Conservation (phyloP, 495 filamentous ascomycete genomes). For the Lophiostoma macrostomum region DNA sequence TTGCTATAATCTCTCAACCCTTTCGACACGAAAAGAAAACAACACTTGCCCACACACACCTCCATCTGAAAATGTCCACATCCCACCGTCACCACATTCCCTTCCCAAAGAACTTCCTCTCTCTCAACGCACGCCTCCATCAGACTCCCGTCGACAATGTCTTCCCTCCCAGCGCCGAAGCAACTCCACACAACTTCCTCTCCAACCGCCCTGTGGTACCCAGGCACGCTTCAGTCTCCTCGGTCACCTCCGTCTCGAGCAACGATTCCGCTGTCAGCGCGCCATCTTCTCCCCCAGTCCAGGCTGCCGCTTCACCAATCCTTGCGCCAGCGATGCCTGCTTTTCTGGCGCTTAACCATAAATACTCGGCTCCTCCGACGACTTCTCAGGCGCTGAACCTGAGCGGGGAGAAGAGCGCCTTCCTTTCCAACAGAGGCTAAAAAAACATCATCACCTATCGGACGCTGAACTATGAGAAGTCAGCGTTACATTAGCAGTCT, state of each 20-base stretch:
- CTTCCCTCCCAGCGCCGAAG: neutral
- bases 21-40: neutral
- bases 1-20: neutral
- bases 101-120: constrained; percentile 26
- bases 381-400: neutral
- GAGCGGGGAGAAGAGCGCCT: neutral
- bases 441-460: neutral
- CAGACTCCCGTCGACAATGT: neutral
- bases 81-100: constrained; percentile 27
- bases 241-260: constrained; percentile 9
- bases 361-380: constrained; percentile 4
- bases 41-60: neutral
- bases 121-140: constrained; percentile 17
- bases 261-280: constrained; percentile 5
- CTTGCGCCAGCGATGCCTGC: constrained; percentile 3
- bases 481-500: neutral
- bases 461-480: neutral
- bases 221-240: constrained; percentile 6
- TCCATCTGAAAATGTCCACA: constrained; percentile 20
- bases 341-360: constrained; percentile 22
- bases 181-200: constrained; percentile 20
- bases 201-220: constrained; percentile 19
- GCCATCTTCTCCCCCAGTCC: neutral
- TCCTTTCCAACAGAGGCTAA: constrained; percentile 27
- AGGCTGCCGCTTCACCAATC: constrained; percentile 1